Conservation (phyloP, 768 basidiomycete genomes). For the Leccinum truebloodii region DNA sequence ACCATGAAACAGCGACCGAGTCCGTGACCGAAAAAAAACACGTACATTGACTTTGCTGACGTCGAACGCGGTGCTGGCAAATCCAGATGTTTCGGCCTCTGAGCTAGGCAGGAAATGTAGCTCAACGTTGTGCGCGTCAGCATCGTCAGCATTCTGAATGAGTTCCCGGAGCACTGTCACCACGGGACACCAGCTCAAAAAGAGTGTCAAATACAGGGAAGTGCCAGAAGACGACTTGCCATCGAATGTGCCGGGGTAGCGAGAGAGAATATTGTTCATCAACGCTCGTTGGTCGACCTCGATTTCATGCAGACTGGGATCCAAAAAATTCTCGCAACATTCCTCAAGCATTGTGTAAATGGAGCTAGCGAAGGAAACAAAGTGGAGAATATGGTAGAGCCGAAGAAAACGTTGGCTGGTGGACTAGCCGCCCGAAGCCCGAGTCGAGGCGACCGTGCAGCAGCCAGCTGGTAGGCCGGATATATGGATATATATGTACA, state of each 20-base stretch:
- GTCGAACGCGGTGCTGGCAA: background rate
- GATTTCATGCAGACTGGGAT: conserved; percentile 13
- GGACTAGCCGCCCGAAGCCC: background rate
- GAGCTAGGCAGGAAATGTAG: conserved; percentile 37
- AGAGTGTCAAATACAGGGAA: background rate
- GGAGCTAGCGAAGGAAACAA: background rate
- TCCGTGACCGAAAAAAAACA: too few species aligned
- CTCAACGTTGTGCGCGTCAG: conserved; percentile 35
- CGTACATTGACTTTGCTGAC: too few species aligned
- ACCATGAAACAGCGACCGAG: too few species aligned
- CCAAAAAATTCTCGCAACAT: too few species aligned
- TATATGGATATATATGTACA: background rate
- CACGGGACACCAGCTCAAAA: background rate
- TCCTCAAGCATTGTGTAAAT: background rate
- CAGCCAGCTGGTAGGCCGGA: background rate
- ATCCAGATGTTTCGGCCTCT: conserved; percentile 5
- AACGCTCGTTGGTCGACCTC: conserved; percentile 19
- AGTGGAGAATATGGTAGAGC: background rate
- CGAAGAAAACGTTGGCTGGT: background rate
- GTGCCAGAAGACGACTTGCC: background rate
- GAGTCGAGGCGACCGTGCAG: background rate
- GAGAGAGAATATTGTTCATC: conserved; percentile 20
- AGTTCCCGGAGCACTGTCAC: conserved; percentile 49
- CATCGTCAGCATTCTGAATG: conserved; percentile 60
- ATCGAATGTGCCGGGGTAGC: conserved; percentile 19